These are phyloP conservation scores for Carex littledalei DNA, from an alignment of 176 grass and related monocot genomes.

Conservation along the genomic window DNA sequence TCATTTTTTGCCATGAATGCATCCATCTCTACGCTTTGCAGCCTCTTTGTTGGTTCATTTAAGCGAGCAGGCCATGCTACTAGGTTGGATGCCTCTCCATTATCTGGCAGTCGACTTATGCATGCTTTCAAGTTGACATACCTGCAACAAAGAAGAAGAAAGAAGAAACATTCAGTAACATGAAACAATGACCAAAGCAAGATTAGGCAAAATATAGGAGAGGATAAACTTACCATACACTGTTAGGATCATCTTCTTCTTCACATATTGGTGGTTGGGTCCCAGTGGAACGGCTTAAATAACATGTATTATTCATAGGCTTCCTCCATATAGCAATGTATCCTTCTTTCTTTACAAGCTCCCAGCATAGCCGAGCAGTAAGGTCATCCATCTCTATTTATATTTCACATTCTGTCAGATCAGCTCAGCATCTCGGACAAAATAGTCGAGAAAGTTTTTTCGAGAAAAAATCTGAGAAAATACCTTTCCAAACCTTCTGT, in stretches of 20 bases:
- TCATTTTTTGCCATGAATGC: conserved; percentile 76
- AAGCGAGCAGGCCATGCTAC: conserved; percentile 59
- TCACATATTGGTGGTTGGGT: conserved; percentile 65
- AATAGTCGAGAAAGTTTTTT: background rate
- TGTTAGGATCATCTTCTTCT: conserved; percentile 57
- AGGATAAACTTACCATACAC: conserved; percentile 53
- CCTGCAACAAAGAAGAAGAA: conserved; percentile 41
- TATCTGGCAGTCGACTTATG: conserved; percentile 62
- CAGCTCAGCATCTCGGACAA: conserved; percentile 6
- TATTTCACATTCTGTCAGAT: conserved; percentile 27
- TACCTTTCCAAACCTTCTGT: conserved; percentile 94
- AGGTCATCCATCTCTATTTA: conserved; percentile 84
- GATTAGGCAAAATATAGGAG: background rate
- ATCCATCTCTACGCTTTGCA: conserved; percentile 87
- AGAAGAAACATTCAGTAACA: background rate
- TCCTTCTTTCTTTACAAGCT: conserved; percentile 91
- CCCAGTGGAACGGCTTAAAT: conserved; percentile 44
- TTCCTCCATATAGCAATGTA: conserved; percentile 92
- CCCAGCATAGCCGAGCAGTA: conserved; percentile 68
- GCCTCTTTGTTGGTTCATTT: conserved; percentile 62
- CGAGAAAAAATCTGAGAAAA: background rate
- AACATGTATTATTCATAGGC: conserved; percentile 66
- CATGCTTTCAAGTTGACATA: conserved; percentile 82
- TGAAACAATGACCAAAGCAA: background rate
- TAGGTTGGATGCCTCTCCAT: conserved; percentile 43